phyloP scores from a whole-genome alignment of 2,329 filamentous ascomycete genomes.

The Botryotinia calthae region DNA sequence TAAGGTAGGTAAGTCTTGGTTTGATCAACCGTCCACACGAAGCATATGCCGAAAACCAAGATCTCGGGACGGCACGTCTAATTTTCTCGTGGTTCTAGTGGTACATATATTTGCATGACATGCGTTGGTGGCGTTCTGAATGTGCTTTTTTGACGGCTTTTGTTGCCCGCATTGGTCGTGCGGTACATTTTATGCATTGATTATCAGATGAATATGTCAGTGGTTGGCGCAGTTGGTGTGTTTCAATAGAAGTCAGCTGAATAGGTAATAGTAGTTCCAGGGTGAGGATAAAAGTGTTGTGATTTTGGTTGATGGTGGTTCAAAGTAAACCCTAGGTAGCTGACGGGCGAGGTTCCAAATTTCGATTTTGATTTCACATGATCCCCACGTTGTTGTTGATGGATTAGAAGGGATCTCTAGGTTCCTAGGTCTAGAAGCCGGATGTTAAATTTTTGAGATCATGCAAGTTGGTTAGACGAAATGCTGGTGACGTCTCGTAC shows the following conservation, averaged over 20 bases:
- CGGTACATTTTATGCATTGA: slow-evolving; percentile 5
- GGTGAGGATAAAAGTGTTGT: background rate
- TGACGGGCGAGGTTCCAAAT: background rate
- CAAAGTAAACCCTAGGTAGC: background rate
- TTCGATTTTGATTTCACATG: background rate
- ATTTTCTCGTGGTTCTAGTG: background rate
- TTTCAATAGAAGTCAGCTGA: background rate
- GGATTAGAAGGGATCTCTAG: background rate
- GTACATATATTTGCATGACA: slow-evolving; percentile 7
- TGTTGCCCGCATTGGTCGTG: background rate
- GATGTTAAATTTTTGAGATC: background rate
- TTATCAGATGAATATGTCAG: slow-evolving; percentile 1
- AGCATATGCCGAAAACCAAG: slow-evolving; percentile 21
- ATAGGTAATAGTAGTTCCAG: background rate
- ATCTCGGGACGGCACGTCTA: slow-evolving; percentile 16
- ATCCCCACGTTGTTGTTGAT: background rate
- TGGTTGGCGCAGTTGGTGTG: background rate
- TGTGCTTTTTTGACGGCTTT: background rate
- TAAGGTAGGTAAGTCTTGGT: background rate
- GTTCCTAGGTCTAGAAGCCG: background rate
- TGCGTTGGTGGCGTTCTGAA: slow-evolving; percentile 11
- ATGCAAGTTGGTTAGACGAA: background rate
- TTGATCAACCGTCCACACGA: background rate
- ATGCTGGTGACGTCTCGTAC: background rate
- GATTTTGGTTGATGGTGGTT: background rate